Conservation (phyloP, 106 monocot genomes). For the Apostasia ramifera region DNA sequence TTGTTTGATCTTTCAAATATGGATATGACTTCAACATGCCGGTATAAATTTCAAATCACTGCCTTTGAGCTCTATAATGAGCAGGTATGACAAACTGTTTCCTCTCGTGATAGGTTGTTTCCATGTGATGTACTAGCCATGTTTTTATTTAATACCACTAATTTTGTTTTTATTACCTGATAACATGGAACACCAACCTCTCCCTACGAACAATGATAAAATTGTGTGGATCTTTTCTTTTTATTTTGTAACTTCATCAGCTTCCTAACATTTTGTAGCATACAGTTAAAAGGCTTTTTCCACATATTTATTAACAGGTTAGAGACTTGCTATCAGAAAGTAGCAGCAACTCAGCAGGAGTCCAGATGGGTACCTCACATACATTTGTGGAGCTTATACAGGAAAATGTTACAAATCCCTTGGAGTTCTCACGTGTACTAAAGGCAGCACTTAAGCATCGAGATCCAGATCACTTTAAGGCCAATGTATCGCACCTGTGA, state of each 20-base stretch:
- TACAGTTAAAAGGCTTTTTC: neutral
- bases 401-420: slow-evolving; percentile 79
- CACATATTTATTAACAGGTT: slow-evolving; percentile 33
- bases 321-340: slow-evolving; percentile 57
- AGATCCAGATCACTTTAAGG: slow-evolving; percentile 37
- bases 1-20: slow-evolving; percentile 96
- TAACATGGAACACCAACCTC: neutral
- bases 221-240: neutral
- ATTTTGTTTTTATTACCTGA: too few species aligned
- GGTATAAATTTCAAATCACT: slow-evolving; percentile 77
- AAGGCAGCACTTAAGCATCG: slow-evolving; percentile 59
- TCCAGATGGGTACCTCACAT: slow-evolving; percentile 44
- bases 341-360: slow-evolving; percentile 25
- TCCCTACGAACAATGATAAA: neutral
- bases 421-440: slow-evolving; percentile 64
- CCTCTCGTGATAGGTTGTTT: neutral
- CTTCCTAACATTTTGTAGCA: neutral
- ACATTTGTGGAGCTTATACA: slow-evolving; percentile 64
- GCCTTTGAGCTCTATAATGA: slow-evolving; percentile 91
- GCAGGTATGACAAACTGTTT: slow-evolving; percentile 33
- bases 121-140: neutral
- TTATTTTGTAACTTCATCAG: neutral
- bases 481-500: slow-evolving; percentile 75
- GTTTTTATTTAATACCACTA: neutral
- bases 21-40: slow-evolving; percentile 64